Base-by-base conservation (phyloP, 768 basidiomycete genomes). In the Lentinula guzmanii region DNA sequence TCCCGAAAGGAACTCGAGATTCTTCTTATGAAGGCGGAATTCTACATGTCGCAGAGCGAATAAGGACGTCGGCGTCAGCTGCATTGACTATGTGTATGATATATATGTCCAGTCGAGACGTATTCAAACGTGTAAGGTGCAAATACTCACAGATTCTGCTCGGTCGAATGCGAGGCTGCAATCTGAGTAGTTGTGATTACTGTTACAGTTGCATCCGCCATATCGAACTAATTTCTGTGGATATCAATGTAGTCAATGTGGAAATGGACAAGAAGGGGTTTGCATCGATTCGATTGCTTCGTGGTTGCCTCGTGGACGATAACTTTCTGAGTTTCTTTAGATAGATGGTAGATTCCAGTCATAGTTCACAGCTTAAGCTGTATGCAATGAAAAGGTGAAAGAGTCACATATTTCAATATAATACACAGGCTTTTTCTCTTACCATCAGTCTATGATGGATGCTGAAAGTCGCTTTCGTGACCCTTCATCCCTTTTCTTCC, bases 401-500 rank as follows among this genome's bases (percentile, higher is more conserved):
- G 28, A 28, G 0, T 28, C 28, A 28, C 28, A 28, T 28, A 28
- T 28, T 28, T 28, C 28, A 28, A 28, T 28, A 28, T 4, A n/a
- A n/a, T n/a, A 28, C 28, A 28, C 28, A 28, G 28, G 28, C 28
- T 39, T 39, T 8, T 39, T 13, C 37, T 8, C 37, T 13, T 8
- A 8, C 37, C 37, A 39, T 13, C 37, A 45, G 39, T 41, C 43
- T 18, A 45, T 18, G 16, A 52, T 52, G 51, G 51, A 52, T 9
- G 33, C 31, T 18, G 31, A 52, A 52, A 51, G 48, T 51, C 33
- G 48, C 10, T 65, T 77, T 53, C 75, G 72, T 59, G 80, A 86
- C 63, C 85, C 85, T 15, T 74, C 79, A 50, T 76, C 70, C 15
- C 72, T 86, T 24, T 76, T 77, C 67, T 86, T 81, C 65, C 85